Base-by-base conservation (phyloP, 345 rosid genomes). In the Euphorbia peplus region DNA sequence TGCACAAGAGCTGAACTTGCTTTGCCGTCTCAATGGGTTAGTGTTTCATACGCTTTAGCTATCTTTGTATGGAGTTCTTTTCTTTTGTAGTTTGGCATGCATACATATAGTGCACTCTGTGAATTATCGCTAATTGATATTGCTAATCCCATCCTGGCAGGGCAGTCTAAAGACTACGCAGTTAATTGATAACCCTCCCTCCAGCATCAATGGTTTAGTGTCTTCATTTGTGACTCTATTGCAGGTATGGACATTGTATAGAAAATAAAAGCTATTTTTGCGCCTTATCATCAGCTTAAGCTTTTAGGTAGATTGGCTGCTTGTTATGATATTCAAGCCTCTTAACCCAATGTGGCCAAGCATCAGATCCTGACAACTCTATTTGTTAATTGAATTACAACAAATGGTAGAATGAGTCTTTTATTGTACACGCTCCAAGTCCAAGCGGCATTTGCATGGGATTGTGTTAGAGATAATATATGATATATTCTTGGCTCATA, bases 161-260 rank as follows among this genome's bases (percentile, higher is more conserved):
- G 85, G 84, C 98, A 91, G 98, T 72, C 87, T 91, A 59, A 84
- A 88, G 81, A 84, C 84, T 47, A 0, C 83, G 79, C 79, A 87
- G 76, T 73, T 80, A 56, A 66, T 70, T 81, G 59, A 63, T 62
- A 74, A 39, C 64, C 72, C 82, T 64, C 76, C 69, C 44, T 71
- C 85, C 25, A 82, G 93, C 67, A 91, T 93, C 85, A 91, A 95
- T 72, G 81, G 83, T 42, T 82, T 95, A 82, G 86, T 91, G 29
- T 89, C 97, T 26, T 85, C 99, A 50, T 95, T 95, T 68, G 88
- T 91, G 25, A 78, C 84, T 70, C 74, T 90, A 25, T 82, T 91
- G 76, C 91, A 91, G 99, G 97, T 90, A 69, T 35, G 2, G 12
- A 26, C 14, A 12, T 26, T 46, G 13, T 32, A 32, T 32, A 32